Evolutionary conservation across 768 basidiomycete species (phyloP), one percentile per base, ranked within the genome.

Genomic region (Leccinum broughii): DNA sequence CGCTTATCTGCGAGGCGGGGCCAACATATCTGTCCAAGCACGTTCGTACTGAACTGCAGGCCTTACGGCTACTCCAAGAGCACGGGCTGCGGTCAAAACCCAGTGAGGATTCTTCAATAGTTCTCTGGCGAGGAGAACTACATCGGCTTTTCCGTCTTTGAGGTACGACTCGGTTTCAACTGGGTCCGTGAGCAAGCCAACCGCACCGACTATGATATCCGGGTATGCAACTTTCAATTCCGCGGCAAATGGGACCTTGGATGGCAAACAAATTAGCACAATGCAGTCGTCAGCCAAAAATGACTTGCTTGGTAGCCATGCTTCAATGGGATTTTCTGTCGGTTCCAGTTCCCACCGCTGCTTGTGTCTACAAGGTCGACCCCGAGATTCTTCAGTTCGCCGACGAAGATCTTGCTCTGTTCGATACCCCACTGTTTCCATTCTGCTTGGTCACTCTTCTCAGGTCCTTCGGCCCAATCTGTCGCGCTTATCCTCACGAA

Each of bases 281-380:
- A 35, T 3, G 50, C 7, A n/a, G 37, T 6, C 3, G 14, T 15
- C 7, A 46, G 3, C 5, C 22, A 22, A 56, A 28, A 56, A 13
- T 41, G 26, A 59, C 72, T 48, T 59, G 83, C 87, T 77, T 90
- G 89, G 72, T 87, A 89, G 7, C 84, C 86, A 24, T 83, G 85
- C 8, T 63, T 8, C 70, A 62, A 41, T 1, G 74, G 54, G 55
- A 93, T 87, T 65, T 86, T 81, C 71, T 90, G 87, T 55, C 79
- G 65, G 4, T 62, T 70, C 77, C 83, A 88, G 64, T 87, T 87
- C 3, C 89, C 89, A 14, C 89, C 91, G 3, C 81, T 80, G 44
- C 83, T 85, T 52, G 81, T 81, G 71, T 95, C 90, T 54, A 95
- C 70, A n/a, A 95, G 75, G 68, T 93, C 92, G 13, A 93, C 79